Percentiles rank a stretch among this genome's conserved stretches.
phyloP scores from a whole-genome alignment of 106 monocot species.

The Dioscorea alata region DNA sequence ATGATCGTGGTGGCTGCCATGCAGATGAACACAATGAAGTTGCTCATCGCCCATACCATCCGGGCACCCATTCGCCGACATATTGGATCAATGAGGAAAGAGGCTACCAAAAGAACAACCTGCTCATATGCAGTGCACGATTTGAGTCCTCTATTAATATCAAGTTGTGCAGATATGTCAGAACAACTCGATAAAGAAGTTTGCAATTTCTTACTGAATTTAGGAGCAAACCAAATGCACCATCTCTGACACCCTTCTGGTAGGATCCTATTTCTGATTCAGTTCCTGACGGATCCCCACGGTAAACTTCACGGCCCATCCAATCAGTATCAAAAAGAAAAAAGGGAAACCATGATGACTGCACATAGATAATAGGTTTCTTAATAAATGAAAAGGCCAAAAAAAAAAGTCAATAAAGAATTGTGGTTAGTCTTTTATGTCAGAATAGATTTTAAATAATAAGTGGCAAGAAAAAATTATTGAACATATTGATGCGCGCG shows the following conservation, averaged over 20 bases:
- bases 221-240: constrained; percentile 97
- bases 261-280: constrained; percentile 37
- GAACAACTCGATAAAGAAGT: too few species aligned
- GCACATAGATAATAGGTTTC: constrained; percentile 5
- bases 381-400: too few species aligned
- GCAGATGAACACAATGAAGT: constrained; percentile 83
- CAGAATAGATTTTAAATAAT: too few species aligned
- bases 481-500: too few species aligned
- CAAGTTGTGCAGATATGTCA: too few species aligned
- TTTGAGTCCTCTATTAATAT: too few species aligned
- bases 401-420: too few species aligned
- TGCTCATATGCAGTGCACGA: constrained; percentile 12
- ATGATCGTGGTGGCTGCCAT: constrained; percentile 78
- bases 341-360: constrained; percentile 99
- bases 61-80: constrained; percentile 70
- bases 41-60: constrained; percentile 87
- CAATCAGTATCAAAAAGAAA: constrained; percentile 99
- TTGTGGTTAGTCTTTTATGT: too few species aligned
- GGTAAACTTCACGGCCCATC: constrained; percentile 99
- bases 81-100: constrained; percentile 88
- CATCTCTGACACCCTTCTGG: constrained; percentile 94
- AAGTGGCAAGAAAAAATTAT: too few species aligned
- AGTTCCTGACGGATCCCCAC: constrained; percentile 78
- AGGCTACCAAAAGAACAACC: constrained; percentile 90
- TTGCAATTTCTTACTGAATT: constrained; percentile 91